A percentile compares a stretch with the other conserved stretches of the same genome.
Conservation (phyloP, 352 stramenopile genomes). For the Phytopythium oedochilum region DNA sequence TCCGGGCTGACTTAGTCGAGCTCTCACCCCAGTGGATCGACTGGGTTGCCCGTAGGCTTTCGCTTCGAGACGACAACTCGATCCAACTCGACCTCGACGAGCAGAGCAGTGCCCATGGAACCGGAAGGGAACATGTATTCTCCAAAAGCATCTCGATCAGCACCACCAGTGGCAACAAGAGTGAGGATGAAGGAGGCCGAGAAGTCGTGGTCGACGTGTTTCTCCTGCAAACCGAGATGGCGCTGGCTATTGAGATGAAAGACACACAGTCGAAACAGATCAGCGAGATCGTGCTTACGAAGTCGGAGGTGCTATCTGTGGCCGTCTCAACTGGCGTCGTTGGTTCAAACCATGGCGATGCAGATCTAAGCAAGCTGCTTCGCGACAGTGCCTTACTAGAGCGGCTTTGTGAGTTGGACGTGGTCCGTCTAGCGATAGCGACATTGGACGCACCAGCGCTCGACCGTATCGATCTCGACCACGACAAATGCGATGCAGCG, state of each 20-base stretch:
- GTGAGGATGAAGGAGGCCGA: neutral
- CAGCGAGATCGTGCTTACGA: conserved; percentile 25
- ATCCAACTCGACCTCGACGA: conserved; percentile 29
- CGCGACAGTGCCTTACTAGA: neutral
- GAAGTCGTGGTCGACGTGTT: conserved; percentile 33
- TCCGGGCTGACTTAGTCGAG: conserved; percentile 26
- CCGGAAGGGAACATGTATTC: conserved; percentile 13
- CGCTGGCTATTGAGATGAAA: neutral
- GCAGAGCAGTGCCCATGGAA: neutral
- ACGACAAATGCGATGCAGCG: neutral
- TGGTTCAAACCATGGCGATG: neutral
- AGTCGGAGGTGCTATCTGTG: neutral
- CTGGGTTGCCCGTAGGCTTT: conserved; percentile 30
- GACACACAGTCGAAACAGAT: conserved; percentile 12
- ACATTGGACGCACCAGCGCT: neutral
- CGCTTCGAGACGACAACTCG: conserved; percentile 8
- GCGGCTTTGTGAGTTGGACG: neutral
- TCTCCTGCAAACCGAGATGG: conserved; percentile 9
- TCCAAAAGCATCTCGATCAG: conserved; percentile 11
- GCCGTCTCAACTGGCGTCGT: neutral
- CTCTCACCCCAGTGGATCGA: conserved; percentile 30
- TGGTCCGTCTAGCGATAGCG: neutral
- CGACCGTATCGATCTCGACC: neutral
- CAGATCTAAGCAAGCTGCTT: neutral
- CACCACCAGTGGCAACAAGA: neutral